Conservation (phyloP, 805 yeast species). For the Sugiyamaella smithiae region DNA sequence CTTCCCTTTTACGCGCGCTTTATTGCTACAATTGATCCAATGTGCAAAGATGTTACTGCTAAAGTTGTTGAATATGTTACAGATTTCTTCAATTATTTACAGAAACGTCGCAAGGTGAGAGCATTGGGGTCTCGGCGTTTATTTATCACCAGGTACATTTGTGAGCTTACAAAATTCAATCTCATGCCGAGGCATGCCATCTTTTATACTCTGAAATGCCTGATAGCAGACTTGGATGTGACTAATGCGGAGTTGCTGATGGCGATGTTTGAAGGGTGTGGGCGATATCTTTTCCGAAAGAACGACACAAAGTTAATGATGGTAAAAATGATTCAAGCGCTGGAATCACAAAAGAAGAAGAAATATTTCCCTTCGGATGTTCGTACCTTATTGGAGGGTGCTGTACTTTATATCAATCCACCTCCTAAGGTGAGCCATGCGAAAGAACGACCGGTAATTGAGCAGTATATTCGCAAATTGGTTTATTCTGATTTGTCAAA, state of each 20-base stretch:
- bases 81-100: conserved; percentile 26
- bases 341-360: conserved; percentile 50
- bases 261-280: conserved; percentile 71
- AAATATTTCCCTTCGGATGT: conserved; percentile 51
- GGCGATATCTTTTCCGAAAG: conserved; percentile 56
- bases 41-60: conserved; percentile 49
- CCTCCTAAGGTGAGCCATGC: conserved; percentile 27
- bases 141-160: conserved; percentile 53
- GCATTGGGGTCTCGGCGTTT: conserved; percentile 22
- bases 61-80: conserved; percentile 57
- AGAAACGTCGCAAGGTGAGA: conserved; percentile 18
- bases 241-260: conserved; percentile 67
- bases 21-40: conserved; percentile 54
- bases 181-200: conserved; percentile 67
- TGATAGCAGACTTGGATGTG: conserved; percentile 51
- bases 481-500: conserved; percentile 50
- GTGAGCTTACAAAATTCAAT: conserved; percentile 74
- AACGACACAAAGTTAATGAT: conserved; percentile 58
- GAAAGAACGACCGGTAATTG: conserved; percentile 29
- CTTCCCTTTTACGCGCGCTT: conserved; percentile 59
- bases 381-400: conserved; percentile 55
- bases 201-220: conserved; percentile 66
- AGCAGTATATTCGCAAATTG: conserved; percentile 47
- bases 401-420: conserved; percentile 33
- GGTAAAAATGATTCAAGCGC: conserved; percentile 57